Evolutionary conservation across 1,284 basidiomycete species (phyloP).

Genomic region (Trametes sp.): DNA sequence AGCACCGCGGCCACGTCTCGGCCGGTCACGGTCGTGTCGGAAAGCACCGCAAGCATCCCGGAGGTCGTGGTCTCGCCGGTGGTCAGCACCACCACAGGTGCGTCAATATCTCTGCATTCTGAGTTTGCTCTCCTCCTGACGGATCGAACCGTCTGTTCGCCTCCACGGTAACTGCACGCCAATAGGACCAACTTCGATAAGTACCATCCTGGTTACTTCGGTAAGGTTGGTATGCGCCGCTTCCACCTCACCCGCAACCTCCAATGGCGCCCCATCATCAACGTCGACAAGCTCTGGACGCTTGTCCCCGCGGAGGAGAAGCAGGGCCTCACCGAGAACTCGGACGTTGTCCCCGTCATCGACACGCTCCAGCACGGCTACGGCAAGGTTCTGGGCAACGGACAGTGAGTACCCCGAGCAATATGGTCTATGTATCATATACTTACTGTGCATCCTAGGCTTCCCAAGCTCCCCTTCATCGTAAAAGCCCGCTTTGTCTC

Average conservation of each 20-base stretch:
- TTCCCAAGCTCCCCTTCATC: slow-evolving; percentile 89
- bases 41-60: slow-evolving; percentile 99
- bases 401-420: slow-evolving; percentile 67
- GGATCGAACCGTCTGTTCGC: background rate
- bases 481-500: slow-evolving; percentile 97
- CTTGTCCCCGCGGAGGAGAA: slow-evolving; percentile 83
- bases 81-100: slow-evolving; percentile 99
- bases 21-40: slow-evolving; percentile 99
- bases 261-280: slow-evolving; percentile 94
- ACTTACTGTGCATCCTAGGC: slow-evolving; percentile 46
- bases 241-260: slow-evolving; percentile 96
- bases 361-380: slow-evolving; percentile 89
- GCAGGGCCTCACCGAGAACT: slow-evolving; percentile 70
- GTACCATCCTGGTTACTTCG: slow-evolving; percentile 99
- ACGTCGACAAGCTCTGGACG: slow-evolving; percentile 93
- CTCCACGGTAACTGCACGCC: slow-evolving; percentile 1
- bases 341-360: slow-evolving; percentile 89
- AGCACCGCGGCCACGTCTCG: slow-evolving; percentile 98
- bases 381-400: slow-evolving; percentile 92
- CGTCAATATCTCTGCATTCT: slow-evolving; percentile 40
- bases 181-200: slow-evolving; percentile 87
- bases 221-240: slow-evolving; percentile 99
- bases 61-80: slow-evolving; percentile 99
- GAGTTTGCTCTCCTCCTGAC: too few relatives aligned
- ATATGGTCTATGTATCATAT: background rate